phyloP scores from a whole-genome alignment of 306 rosid genomes.

The Cyclanthera cordifolia region DNA sequence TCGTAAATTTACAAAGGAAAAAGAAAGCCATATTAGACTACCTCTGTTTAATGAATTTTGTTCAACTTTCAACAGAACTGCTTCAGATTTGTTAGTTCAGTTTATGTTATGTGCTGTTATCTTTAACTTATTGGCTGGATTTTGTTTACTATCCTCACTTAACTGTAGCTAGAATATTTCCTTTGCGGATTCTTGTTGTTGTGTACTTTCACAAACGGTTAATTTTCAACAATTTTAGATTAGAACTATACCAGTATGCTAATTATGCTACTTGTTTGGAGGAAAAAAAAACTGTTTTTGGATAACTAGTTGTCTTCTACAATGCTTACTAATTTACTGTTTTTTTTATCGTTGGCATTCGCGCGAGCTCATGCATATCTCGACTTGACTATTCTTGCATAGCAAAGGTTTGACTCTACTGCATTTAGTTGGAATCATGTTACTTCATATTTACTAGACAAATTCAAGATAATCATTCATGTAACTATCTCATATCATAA shows the following conservation, averaged over 20 bases:
- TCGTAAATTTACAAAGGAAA: not conserved
- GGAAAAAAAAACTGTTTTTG: not conserved
- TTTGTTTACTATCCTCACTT: constrained; percentile 1
- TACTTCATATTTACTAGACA: not conserved
- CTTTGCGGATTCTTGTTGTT: not conserved
- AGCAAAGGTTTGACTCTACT: too few relatives aligned
- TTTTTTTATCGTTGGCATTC: too few relatives aligned
- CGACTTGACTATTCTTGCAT: too few relatives aligned
- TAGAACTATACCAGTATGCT: not conserved
- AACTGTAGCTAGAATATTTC: not conserved
- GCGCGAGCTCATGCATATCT: too few relatives aligned
- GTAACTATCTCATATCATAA: not conserved
- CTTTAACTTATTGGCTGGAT: not conserved
- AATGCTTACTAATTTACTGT: not conserved
- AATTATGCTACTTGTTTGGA: not conserved
- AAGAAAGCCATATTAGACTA: not conserved
- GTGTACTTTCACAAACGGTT: not conserved
- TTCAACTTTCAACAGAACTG: not conserved
- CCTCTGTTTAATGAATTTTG: not conserved
- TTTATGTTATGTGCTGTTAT: not conserved
- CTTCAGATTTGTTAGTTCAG: not conserved
- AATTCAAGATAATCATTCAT: not conserved
- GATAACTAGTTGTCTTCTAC: not conserved
- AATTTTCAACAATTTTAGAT: not conserved
- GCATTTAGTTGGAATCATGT: too few relatives aligned